These are phyloP conservation scores for Gelatoporia subvermispora DNA, from an alignment of 768 basidiomycete species.

Conservation along the genomic window DNA sequence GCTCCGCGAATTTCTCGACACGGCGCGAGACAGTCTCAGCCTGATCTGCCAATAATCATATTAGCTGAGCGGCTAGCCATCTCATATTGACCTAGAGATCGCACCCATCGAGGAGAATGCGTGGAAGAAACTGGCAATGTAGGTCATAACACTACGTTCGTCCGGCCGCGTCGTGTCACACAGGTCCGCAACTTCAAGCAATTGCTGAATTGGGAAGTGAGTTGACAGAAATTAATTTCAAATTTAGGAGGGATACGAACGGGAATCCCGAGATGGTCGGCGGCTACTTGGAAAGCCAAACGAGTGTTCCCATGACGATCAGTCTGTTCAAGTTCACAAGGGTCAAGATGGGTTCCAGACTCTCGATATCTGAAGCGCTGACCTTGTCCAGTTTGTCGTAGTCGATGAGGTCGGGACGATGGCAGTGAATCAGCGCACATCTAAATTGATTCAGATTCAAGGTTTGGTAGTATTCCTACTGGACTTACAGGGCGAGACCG, in stretches of 20 bases:
- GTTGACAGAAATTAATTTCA: slow-evolving; percentile 6
- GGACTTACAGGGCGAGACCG: slow-evolving; percentile 77
- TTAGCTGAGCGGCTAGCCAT: no score
- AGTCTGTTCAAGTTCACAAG: slow-evolving; percentile 35
- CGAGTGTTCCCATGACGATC: slow-evolving; percentile 81
- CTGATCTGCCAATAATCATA: slow-evolving; percentile 67
- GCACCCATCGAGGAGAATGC: slow-evolving; percentile 95
- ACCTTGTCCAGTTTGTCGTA: slow-evolving; percentile 86
- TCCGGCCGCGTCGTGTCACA: slow-evolving; percentile 87
- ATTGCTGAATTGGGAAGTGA: slow-evolving; percentile 51
- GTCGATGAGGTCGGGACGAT: slow-evolving; percentile 93
- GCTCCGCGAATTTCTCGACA: slow-evolving; percentile 92
- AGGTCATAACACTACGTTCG: slow-evolving; percentile 97
- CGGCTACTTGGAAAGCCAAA: slow-evolving; percentile 84
- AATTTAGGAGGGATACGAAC: slow-evolving; percentile 46
- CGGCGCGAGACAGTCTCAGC: slow-evolving; percentile 90
- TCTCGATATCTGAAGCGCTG: slow-evolving; percentile 3
- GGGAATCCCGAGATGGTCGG: slow-evolving; percentile 85
- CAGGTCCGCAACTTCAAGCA: slow-evolving; percentile 94
- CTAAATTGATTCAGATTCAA: slow-evolving; percentile 38
- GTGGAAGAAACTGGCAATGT: slow-evolving; percentile 96
- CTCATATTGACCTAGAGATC: slow-evolving; percentile 16
- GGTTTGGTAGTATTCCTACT: background rate
- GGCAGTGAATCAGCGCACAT: slow-evolving; percentile 95
- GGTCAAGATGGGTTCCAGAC: slow-evolving; percentile 6